A percentile compares a stretch with the other conserved stretches of the same genome.
These are phyloP conservation scores for Auriscalpium microsporum DNA, from an alignment of 768 basidiomycete genomes.

Conservation along the genomic window DNA sequence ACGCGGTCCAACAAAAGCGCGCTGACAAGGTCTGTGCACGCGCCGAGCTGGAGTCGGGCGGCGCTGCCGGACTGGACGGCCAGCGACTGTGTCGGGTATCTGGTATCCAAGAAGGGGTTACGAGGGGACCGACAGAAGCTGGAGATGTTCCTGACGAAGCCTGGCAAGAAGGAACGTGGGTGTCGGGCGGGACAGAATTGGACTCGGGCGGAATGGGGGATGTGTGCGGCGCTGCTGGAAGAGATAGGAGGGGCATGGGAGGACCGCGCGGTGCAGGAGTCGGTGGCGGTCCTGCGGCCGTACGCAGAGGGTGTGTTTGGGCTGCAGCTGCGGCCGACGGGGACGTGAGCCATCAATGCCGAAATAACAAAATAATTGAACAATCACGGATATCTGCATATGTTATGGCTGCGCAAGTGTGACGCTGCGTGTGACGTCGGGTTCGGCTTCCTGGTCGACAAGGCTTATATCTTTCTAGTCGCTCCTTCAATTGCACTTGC, in stretches of 20 bases:
- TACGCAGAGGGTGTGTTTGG: conserved; percentile 43
- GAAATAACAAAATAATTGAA: too few relatives aligned
- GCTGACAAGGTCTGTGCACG: conserved; percentile 42
- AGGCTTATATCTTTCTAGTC: conserved; percentile 8
- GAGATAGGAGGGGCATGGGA: conserved; percentile 43
- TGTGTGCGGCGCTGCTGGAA: conserved; percentile 37
- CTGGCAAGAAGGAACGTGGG: conserved; percentile 40
- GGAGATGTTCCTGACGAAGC: conserved; percentile 26
- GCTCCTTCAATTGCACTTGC: conserved; percentile 15
- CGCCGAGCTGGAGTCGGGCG: conserved; percentile 40
- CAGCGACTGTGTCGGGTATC: conserved; percentile 48
- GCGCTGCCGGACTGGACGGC: conserved; percentile 44
- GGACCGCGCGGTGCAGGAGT: conserved; percentile 44
- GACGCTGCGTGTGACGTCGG: neutral
- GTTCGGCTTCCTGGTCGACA: neutral
- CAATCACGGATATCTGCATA: too few relatives aligned
- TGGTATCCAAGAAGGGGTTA: conserved; percentile 33
- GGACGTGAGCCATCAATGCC: too few relatives aligned
- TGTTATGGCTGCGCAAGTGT: neutral
- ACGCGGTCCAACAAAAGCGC: conserved; percentile 20
- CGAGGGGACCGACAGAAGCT: conserved; percentile 6
- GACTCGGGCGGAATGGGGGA: conserved; percentile 60
- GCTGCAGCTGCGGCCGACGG: conserved; percentile 35
- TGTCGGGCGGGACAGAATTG: conserved; percentile 69
- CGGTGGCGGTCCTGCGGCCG: conserved; percentile 38